phyloP scores from a whole-genome alignment of 345 rosid genomes.

The Eutrema heterophyllum region DNA sequence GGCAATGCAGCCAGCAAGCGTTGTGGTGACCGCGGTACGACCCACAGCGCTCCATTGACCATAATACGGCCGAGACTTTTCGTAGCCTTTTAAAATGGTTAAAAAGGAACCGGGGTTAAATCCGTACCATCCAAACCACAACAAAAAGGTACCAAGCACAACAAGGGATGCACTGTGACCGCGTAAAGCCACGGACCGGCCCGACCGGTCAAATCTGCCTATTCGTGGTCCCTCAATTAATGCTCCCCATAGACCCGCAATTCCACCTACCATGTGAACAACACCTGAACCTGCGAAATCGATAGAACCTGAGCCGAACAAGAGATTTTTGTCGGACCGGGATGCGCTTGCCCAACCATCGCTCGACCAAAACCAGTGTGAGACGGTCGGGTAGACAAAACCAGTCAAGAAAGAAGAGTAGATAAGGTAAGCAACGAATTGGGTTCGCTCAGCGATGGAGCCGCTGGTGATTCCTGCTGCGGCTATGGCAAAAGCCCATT shows the following conservation, averaged over 20 bases:
- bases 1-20: slow-evolving; percentile 14
- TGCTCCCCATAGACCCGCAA: slow-evolving; percentile 77
- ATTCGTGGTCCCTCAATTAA: slow-evolving; percentile 68
- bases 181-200: slow-evolving; percentile 45
- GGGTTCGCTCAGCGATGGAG: slow-evolving; percentile 76
- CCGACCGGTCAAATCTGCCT: slow-evolving; percentile 50
- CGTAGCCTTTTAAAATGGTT: slow-evolving; percentile 39
- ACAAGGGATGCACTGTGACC: slow-evolving; percentile 72
- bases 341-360: slow-evolving; percentile 69
- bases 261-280: slow-evolving; percentile 82
- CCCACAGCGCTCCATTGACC: slow-evolving; percentile 26
- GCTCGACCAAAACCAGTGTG: slow-evolving; percentile 77
- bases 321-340: slow-evolving; percentile 26
- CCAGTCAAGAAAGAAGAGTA: slow-evolving; percentile 68
- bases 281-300: slow-evolving; percentile 88
- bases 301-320: slow-evolving; percentile 53
- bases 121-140: slow-evolving; percentile 65
- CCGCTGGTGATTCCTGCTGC: slow-evolving; percentile 82
- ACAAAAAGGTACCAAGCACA: slow-evolving; percentile 63
- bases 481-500: slow-evolving; percentile 82
- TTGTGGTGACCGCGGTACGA: slow-evolving; percentile 17
- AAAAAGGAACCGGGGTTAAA: slow-evolving; percentile 50
- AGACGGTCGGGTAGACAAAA: slow-evolving; percentile 61
- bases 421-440: slow-evolving; percentile 68
- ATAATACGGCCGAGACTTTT: slow-evolving; percentile 9